A percentile compares a stretch with the other conserved stretches of the same genome.
Conservation (phyloP, 352 stramenopile genomes). For the Plasmopara halstedii region DNA sequence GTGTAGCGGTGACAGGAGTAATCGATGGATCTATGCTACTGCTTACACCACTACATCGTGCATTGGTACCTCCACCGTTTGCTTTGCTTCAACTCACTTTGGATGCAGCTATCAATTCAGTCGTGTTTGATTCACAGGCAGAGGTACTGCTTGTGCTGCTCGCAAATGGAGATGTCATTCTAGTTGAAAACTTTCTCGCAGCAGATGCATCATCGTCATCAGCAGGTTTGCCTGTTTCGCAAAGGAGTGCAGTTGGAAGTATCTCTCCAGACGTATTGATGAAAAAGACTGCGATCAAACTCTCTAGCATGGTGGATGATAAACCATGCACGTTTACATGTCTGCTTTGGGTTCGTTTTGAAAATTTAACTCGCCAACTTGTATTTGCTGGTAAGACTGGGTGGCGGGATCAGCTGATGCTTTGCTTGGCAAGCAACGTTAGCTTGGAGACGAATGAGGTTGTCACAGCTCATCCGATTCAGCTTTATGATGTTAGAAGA, state of each 20-base stretch:
- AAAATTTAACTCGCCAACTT: conserved; percentile 11
- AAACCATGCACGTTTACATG: conserved; percentile 6
- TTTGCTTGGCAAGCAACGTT: conserved; percentile 7
- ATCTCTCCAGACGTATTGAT: background rate
- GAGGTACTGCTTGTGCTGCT: conserved; percentile 34
- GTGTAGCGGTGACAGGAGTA: conserved; percentile 39
- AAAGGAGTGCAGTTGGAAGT: background rate
- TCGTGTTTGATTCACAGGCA: conserved; percentile 42
- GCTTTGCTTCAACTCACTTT: conserved; percentile 38
- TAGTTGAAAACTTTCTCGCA: conserved; percentile 44
- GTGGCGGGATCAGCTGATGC: conserved; percentile 24
- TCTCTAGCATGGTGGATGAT: background rate
- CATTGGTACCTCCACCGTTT: conserved; percentile 62
- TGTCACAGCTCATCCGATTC: conserved; percentile 3
- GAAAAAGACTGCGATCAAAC: conserved; percentile 3
- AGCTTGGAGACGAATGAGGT: background rate
- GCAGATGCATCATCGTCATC: conserved; percentile 5
- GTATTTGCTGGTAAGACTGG: conserved; percentile 25
- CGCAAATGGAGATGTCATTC: conserved; percentile 28
- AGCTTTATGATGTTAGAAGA: conserved; percentile 12
- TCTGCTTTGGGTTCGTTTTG: conserved; percentile 30
- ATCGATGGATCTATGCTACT: conserved; percentile 55
- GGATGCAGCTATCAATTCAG: conserved; percentile 33
- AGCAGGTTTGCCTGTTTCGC: conserved; percentile 15
- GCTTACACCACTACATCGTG: conserved; percentile 58